Evolutionary conservation across 106 monocot genomes (phyloP).

Genomic region (Dendrobium chrysotoxum): DNA sequence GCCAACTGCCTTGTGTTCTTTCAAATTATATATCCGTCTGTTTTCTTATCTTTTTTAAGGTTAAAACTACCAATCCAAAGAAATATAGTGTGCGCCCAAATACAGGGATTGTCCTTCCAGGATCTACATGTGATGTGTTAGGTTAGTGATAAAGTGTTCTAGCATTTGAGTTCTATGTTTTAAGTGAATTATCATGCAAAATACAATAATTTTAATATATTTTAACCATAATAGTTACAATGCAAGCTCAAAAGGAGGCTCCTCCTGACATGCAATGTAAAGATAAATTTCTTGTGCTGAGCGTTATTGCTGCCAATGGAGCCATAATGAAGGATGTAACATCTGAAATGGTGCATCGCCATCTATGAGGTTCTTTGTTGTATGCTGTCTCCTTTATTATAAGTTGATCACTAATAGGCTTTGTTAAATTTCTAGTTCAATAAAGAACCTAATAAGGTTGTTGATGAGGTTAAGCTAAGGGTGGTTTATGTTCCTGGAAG

Average conservation of each 20-base stretch:
- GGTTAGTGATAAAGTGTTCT: conserved; percentile 27
- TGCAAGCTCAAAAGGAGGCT: conserved; percentile 96
- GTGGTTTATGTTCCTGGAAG: conserved; percentile 79
- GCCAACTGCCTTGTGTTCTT: no score
- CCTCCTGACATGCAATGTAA: conserved; percentile 81
- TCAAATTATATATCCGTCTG: no score
- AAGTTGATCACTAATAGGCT: neutral
- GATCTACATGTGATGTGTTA: conserved; percentile 65
- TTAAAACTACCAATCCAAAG: conserved; percentile 93
- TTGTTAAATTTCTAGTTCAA: conserved; percentile 42
- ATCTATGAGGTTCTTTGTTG: no score
- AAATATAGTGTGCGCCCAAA: conserved; percentile 92
- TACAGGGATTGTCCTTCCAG: conserved; percentile 60
- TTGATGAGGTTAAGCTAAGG: conserved; percentile 71
- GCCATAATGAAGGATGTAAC: conserved; percentile 55
- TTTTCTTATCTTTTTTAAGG: conserved; percentile 25
- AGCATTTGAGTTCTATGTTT: neutral
- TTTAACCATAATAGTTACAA: conserved; percentile 45
- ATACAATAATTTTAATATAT: neutral
- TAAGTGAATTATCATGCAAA: neutral
- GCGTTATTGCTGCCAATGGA: conserved; percentile 48
- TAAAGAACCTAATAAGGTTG: conserved; percentile 61
- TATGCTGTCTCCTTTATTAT: neutral
- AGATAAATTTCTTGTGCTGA: conserved; percentile 88
- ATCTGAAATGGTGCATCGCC: conserved; percentile 54